A percentile compares a stretch with the other conserved stretches of the same genome.
These are phyloP conservation scores for Ramichloridium luteum DNA, from an alignment of 2,329 filamentous ascomycete genomes.

Conservation along the genomic window DNA sequence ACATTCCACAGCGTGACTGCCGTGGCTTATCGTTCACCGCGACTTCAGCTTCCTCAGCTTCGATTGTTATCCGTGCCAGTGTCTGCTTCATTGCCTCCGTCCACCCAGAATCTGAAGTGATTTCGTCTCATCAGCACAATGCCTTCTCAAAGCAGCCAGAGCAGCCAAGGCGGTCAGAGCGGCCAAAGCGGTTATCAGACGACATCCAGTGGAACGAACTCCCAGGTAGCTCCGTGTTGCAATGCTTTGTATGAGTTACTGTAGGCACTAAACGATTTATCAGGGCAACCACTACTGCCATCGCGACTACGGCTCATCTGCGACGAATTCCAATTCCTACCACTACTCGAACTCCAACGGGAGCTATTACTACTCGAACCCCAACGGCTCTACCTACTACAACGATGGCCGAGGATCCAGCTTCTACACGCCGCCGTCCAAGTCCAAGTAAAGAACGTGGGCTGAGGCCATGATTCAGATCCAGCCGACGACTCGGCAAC, in stretches of 20 bases:
- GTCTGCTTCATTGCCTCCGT: too few species aligned
- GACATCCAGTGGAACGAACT: slow-evolving; percentile 47
- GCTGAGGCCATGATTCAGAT: too few species aligned
- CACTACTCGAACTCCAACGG: slow-evolving; percentile 55
- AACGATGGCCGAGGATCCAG: slow-evolving; percentile 47
- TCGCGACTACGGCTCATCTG: slow-evolving; percentile 49
- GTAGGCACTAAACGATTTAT: slow-evolving; percentile 2
- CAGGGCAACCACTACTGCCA: slow-evolving; percentile 58
- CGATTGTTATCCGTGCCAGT: too few species aligned
- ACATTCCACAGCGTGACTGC: too few species aligned
- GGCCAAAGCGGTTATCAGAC: slow-evolving; percentile 24
- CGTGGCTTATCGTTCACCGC: too few species aligned
- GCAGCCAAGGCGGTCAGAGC: slow-evolving; percentile 13
- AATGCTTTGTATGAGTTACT: not conserved
- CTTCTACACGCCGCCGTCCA: too few species aligned
- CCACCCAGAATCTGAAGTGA: too few species aligned
- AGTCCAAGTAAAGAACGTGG: too few species aligned
- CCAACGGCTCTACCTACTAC: slow-evolving; percentile 49
- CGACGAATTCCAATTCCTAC: slow-evolving; percentile 47
- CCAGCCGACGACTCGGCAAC: too few species aligned
- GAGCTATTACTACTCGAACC: slow-evolving; percentile 62
- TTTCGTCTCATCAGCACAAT: too few species aligned
- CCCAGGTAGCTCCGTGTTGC: slow-evolving; percentile 35
- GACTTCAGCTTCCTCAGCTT: too few species aligned
- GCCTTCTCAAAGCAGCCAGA: too few species aligned